Conservation (phyloP, 2,329 filamentous ascomycete genomes). For the Fusarium luffae region DNA sequence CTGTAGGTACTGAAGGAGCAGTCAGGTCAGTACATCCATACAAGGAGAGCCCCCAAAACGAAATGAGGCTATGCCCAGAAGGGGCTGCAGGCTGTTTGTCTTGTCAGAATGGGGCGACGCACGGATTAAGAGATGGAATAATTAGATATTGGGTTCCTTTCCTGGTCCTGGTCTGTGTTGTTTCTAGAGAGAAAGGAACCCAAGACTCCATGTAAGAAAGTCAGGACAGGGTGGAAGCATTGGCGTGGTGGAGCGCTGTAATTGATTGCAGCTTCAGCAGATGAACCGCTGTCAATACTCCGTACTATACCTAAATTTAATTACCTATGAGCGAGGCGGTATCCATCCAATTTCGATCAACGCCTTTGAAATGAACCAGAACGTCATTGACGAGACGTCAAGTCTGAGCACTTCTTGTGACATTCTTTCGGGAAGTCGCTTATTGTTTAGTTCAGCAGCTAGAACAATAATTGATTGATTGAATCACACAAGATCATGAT, state of each 20-base stretch:
- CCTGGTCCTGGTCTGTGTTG: not conserved
- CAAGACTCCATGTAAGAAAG: not conserved
- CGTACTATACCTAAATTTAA: not conserved
- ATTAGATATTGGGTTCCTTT: constrained; percentile 5
- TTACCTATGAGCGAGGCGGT: not conserved
- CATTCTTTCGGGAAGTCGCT: constrained; percentile 26
- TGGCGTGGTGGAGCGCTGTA: constrained; percentile 20
- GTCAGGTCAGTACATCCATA: not conserved
- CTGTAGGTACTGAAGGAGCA: not conserved
- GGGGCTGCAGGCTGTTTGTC: constrained; percentile 12
- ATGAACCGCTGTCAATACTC: constrained; percentile 2
- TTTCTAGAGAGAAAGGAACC: not conserved
- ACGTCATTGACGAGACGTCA: constrained; percentile 31
- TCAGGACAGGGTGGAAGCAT: constrained; percentile 8
- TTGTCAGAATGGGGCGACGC: constrained; percentile 32
- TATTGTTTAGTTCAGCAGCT: not conserved
- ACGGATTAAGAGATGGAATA: constrained; percentile 19
- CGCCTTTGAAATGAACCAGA: constrained; percentile 34
- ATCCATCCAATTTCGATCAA: constrained; percentile 34
- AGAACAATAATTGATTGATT: not conserved
- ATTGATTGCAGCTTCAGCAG: constrained; percentile 11
- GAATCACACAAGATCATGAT: constrained; percentile 11
- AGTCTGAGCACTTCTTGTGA: constrained; percentile 26
- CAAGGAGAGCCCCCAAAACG: not conserved
- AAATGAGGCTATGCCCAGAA: constrained; percentile 35